Evolutionary conservation across 192 early-diverging fungal species (phyloP).

Genomic region (Phycomyces nitens): DNA sequence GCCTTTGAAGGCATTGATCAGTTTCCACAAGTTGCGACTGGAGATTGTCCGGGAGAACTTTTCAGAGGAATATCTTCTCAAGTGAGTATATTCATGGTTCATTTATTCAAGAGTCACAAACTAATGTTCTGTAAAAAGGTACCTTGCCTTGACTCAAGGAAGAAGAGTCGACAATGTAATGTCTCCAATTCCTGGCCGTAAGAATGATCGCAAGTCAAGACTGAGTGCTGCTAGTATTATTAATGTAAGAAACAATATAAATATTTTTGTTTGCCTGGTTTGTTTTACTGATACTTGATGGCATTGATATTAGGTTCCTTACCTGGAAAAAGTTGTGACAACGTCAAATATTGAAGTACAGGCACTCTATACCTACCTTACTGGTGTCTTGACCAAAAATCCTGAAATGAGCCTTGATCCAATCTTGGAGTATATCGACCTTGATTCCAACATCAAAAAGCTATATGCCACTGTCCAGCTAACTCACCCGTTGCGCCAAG

Average conservation of each 20-base stretch:
- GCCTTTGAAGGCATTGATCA: slow-evolving; percentile 3
- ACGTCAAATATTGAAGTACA: neutral
- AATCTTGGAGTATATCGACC: slow-evolving; percentile 9
- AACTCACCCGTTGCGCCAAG: slow-evolving; percentile 6
- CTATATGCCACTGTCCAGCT: slow-evolving; percentile 12
- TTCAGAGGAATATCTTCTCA: slow-evolving; percentile 11
- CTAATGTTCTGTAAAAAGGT: neutral
- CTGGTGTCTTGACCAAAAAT: slow-evolving; percentile 1
- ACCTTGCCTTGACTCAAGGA: neutral
- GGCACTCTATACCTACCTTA: slow-evolving; percentile 8
- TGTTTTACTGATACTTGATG: too few species aligned
- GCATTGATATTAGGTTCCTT: neutral
- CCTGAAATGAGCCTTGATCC: neutral
- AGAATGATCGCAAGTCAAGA: neutral
- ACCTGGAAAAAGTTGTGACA: neutral
- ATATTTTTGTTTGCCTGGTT: too few species aligned
- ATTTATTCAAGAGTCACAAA: neutral
- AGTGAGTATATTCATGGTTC: neutral
- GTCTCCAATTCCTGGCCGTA: neutral
- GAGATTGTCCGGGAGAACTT: slow-evolving; percentile 11
- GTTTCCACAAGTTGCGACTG: slow-evolving; percentile 6
- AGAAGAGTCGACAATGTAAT: neutral
- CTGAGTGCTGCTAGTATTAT: neutral
- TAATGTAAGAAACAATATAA: too few species aligned
- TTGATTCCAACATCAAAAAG: slow-evolving; percentile 1